Conservation (phyloP, 2,329 filamentous ascomycete genomes). For the Penicillium sp. region DNA sequence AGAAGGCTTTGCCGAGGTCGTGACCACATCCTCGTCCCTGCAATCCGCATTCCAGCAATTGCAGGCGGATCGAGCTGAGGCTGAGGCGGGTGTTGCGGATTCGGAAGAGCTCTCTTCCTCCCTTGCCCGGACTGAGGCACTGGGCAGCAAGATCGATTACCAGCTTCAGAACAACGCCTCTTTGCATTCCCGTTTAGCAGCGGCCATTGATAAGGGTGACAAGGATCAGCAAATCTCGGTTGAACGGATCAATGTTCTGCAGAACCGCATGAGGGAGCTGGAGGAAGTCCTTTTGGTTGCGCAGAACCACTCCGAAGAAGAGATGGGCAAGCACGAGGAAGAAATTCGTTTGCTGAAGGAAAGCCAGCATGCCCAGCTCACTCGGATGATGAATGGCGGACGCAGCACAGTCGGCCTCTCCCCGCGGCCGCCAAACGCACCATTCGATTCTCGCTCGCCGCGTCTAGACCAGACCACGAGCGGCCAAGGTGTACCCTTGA, state of each 20-base stretch:
- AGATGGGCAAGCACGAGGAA: slow-evolving; percentile 78
- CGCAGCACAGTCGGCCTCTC: slow-evolving; percentile 47
- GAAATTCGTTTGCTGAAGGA: slow-evolving; percentile 75
- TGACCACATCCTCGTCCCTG: slow-evolving; percentile 67
- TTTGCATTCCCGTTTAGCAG: slow-evolving; percentile 71
- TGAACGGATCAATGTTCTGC: slow-evolving; percentile 77
- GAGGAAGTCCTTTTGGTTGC: slow-evolving; percentile 82
- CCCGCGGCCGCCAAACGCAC: slow-evolving; percentile 60
- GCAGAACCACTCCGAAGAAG: slow-evolving; percentile 82
- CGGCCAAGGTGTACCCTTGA: slow-evolving; percentile 57
- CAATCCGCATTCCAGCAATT: slow-evolving; percentile 72
- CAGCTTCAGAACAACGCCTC: slow-evolving; percentile 76
- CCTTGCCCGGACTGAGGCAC: slow-evolving; percentile 72
- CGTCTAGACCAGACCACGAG: slow-evolving; percentile 60
- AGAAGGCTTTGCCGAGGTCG: slow-evolving; percentile 43
- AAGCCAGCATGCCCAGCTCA: slow-evolving; percentile 71
- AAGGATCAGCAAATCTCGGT: slow-evolving; percentile 76
- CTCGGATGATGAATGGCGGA: slow-evolving; percentile 61
- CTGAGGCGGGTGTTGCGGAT: slow-evolving; percentile 66
- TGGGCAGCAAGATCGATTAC: slow-evolving; percentile 73
- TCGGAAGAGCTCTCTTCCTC: slow-evolving; percentile 70
- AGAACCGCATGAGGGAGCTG: slow-evolving; percentile 72
- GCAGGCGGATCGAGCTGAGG: slow-evolving; percentile 63
- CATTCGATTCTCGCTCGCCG: slow-evolving; percentile 58
- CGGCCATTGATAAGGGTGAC: slow-evolving; percentile 80